Conservation (phyloP, 306 rosid genomes). For the Quercus rubra region DNA sequence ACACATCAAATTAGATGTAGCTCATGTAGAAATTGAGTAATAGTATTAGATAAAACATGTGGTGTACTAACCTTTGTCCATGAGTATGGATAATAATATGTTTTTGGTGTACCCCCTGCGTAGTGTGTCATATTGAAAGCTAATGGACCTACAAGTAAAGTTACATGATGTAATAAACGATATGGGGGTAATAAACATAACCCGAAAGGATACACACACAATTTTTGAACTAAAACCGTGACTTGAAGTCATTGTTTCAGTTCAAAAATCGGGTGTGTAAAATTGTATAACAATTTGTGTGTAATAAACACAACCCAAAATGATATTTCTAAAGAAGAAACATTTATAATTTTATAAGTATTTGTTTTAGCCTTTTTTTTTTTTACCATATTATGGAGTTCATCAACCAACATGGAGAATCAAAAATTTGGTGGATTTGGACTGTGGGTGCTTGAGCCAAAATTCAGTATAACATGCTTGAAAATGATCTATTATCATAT, state of each 20-base stretch:
- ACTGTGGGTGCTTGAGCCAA: no score
- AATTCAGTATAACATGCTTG: no score
- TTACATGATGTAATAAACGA: no score
- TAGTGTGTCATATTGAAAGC: constrained; percentile 3
- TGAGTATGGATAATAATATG: constrained; percentile 9
- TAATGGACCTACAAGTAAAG: constrained; percentile 16
- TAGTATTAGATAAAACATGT: neutral
- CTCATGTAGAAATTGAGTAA: neutral
- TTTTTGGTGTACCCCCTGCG: constrained; percentile 1
- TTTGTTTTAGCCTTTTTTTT: no score
- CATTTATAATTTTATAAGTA: neutral
- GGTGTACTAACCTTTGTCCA: constrained; percentile 12
- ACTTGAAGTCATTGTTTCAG: no score
- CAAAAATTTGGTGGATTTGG: no score
- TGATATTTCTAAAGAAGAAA: neutral
- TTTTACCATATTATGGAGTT: neutral
- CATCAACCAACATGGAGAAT: neutral
- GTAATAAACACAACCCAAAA: neutral
- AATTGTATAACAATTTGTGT: no score
- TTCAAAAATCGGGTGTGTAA: no score
- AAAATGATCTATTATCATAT: no score
- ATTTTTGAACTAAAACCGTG: no score
- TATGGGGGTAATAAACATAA: no score
- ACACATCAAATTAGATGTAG: neutral
- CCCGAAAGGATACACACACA: no score